phyloP scores from a whole-genome alignment of 2,329 filamentous ascomycete genomes.

The Sporothrix protearum region DNA sequence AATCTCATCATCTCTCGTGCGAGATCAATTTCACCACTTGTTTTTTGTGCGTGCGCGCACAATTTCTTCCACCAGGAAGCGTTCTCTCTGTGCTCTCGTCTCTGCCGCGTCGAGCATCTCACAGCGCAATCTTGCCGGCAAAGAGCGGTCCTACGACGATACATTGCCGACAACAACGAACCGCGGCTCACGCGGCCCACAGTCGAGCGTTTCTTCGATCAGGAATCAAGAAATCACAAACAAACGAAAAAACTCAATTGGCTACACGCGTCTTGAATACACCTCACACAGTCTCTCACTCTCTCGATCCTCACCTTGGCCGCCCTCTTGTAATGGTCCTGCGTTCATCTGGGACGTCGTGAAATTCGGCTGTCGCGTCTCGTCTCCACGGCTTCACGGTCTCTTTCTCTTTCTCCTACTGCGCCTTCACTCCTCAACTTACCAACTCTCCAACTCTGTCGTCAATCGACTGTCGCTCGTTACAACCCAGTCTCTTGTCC shows the following conservation, averaged over 20 bases:
- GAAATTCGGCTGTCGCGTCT: conserved; percentile 15
- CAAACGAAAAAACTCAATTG: not conserved
- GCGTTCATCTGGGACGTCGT: conserved; percentile 17
- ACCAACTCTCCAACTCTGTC: not conserved
- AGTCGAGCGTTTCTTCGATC: not conserved
- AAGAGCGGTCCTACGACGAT: not conserved
- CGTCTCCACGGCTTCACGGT: too few species aligned
- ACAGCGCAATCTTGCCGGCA: not conserved
- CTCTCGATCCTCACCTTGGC: not conserved
- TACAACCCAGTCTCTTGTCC: not conserved
- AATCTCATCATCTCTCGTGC: conserved; percentile 16
- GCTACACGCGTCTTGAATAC: not conserved
- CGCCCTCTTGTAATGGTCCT: conserved; percentile 22
- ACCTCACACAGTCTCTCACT: not conserved
- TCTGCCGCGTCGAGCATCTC: not conserved
- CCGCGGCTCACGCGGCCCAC: too few species aligned
- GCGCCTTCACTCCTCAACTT: not conserved
- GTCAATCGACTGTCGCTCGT: conserved; percentile 13
- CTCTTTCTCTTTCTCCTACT: too few species aligned
- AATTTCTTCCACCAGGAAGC: not conserved
- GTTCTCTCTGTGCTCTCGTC: not conserved
- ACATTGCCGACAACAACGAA: not conserved
- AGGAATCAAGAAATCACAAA: not conserved
- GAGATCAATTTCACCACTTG: conserved; percentile 13
- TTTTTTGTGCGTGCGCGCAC: not conserved